Evolutionary conservation across 768 basidiomycete species (phyloP).

Genomic region (Hygrophoropsis aurantiaca): DNA sequence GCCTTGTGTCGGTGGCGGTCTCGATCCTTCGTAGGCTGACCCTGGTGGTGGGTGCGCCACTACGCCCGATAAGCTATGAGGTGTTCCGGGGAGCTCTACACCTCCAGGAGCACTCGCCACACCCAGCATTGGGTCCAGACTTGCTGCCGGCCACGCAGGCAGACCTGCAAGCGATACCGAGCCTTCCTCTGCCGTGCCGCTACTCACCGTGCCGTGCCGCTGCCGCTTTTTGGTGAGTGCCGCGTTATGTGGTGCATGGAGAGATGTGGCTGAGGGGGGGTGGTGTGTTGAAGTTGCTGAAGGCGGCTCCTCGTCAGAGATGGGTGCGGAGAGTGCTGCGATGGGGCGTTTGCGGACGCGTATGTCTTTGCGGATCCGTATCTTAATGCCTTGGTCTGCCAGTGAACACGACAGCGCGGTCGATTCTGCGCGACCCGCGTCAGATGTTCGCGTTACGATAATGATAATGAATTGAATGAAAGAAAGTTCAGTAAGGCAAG

Average conservation of each 20-base stretch:
- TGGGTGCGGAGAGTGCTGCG: conserved; percentile 27
- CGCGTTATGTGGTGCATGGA: neutral
- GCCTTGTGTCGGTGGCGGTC: neutral
- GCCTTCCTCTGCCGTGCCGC: conserved; percentile 12
- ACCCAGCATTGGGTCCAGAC: conserved; percentile 29
- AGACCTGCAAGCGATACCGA: conserved; percentile 26
- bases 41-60: neutral
- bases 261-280: neutral
- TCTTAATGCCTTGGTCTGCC: conserved; percentile 96
- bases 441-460: conserved; percentile 4
- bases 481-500: conserved; percentile 13
- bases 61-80: conserved; percentile 6
- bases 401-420: conserved; percentile 86
- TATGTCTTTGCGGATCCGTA: conserved; percentile 90
- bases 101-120: conserved; percentile 32
- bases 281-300: conserved; percentile 6
- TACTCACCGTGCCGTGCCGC: conserved; percentile 27
- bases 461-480: neutral
- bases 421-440: conserved; percentile 60
- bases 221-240: conserved; percentile 16
- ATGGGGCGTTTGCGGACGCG: conserved; percentile 74
- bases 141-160: conserved; percentile 32
- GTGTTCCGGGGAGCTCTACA: conserved; percentile 23
- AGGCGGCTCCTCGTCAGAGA: conserved; percentile 14
- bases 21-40: conserved; percentile 9